These are phyloP conservation scores for Acanthamoeba triangularis DNA, from an alignment of 208 protist genomes.

Conservation along the genomic window DNA sequence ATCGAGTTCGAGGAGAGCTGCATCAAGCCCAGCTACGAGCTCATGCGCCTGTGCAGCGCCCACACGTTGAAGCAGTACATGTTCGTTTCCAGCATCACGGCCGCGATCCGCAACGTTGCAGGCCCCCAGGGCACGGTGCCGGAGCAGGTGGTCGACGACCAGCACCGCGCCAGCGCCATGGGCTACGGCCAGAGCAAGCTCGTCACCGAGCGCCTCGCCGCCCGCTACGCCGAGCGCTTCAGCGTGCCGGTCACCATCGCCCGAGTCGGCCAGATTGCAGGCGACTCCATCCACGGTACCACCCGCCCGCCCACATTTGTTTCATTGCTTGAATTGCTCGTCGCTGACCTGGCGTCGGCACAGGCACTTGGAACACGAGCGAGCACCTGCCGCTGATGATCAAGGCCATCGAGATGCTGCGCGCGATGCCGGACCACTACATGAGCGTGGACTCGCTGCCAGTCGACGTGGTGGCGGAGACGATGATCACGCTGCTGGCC, in stretches of 20 bases:
- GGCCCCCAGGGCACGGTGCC: not conserved
- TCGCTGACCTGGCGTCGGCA: not conserved
- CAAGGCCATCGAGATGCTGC: conserved; percentile 11
- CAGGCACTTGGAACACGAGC: conserved; percentile 29
- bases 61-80: not conserved
- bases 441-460: not conserved
- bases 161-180: not conserved
- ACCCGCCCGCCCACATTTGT: not conserved
- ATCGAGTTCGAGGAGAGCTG: conserved; percentile 30
- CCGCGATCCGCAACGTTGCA: not conserved
- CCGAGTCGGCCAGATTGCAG: not conserved
- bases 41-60: not conserved
- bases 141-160: not conserved
- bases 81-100: conserved; percentile 14
- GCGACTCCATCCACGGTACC: not conserved
- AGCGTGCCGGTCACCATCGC: conserved; percentile 14
- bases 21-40: conserved; percentile 33
- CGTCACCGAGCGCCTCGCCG: not conserved
- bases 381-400: conserved; percentile 29
- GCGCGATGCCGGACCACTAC: conserved; percentile 13
- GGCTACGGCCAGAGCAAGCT: conserved; percentile 55
- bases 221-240: not conserved
- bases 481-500: not conserved
- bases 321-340: not conserved
- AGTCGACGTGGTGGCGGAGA: not conserved